Base-by-base conservation (phyloP, 2,329 filamentous ascomycete genomes). In the Lecanosticta acicola region DNA sequence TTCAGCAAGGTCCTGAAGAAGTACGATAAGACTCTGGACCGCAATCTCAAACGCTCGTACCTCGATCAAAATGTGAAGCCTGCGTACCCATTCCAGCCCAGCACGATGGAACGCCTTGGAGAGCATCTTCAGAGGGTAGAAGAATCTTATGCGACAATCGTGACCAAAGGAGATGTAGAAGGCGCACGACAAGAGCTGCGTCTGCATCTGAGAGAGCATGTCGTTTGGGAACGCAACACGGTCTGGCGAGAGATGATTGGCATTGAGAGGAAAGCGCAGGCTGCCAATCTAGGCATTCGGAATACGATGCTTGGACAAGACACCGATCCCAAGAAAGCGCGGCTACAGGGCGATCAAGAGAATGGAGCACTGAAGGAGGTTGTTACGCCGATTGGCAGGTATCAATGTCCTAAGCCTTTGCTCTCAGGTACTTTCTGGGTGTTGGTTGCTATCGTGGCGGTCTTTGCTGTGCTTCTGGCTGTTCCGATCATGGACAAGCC, bases 231-330 rank as follows among this genome's bases (percentile, higher is more conserved):
- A 67, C 80, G 93, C 46, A 98, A 98, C 64, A 98, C 93, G 0
- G 93, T 98, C 14, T 98, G 93, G 93, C 78, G 94, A 69, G 93
- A 98, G 60, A 93, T 98, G 80, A 98, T 98, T 64, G 93, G 91
- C 43, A 91, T 98, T 57, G 94, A 98, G 71, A 79, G 93, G 17
- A 90, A 94, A 63, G 88, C 88, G 1, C 91, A 97, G 68, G 94
- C 93, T 7, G 91, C 91, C 7, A 93, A 91, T 57, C 77, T 98
- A 54, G 93, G 93, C 34, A 73, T 86, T 41, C 71, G 80, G 17
- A 81, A 85, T 54, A 87, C 87, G 0, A 75, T 97, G 44, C 78
- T 97, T 2, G 90, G 90, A 3, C 78, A 80, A 19, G 84, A 85
- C 26, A 78, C 79, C 14, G 83, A 85, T 57, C 79, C 79, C 20